Evolutionary conservation across 2,329 filamentous ascomycete species (phyloP).

Genomic region (Nothophaeocryptopus gaeumannii): DNA sequence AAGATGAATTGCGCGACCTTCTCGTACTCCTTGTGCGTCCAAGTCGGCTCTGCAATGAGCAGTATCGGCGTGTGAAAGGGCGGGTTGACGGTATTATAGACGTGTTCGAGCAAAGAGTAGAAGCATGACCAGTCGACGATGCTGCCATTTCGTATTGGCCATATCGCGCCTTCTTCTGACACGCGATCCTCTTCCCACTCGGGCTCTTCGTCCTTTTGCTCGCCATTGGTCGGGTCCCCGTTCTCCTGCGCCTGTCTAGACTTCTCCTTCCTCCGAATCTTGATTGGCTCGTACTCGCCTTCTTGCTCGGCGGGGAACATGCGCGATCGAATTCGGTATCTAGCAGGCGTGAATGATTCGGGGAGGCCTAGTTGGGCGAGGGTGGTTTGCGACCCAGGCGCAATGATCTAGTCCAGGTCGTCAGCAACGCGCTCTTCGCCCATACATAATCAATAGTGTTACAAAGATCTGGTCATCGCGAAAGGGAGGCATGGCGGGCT

Average conservation of each 20-base stretch:
- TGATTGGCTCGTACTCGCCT: slow-evolving; percentile 77
- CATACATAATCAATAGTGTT: slow-evolving; percentile 5
- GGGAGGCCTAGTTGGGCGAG: slow-evolving; percentile 86
- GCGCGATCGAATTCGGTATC: slow-evolving; percentile 80
- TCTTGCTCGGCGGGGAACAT: slow-evolving; percentile 82
- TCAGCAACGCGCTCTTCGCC: not conserved
- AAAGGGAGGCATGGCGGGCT: slow-evolving; percentile 33
- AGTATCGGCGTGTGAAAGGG: slow-evolving; percentile 93
- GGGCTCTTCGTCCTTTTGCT: slow-evolving; percentile 55
- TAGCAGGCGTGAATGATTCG: slow-evolving; percentile 88
- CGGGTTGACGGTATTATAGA: slow-evolving; percentile 83
- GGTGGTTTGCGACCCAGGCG: slow-evolving; percentile 82
- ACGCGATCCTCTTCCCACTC: slow-evolving; percentile 87
- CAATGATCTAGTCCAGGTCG: slow-evolving; percentile 55
- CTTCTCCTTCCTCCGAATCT: slow-evolving; percentile 58
- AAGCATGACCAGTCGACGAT: slow-evolving; percentile 92
- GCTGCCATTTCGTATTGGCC: slow-evolving; percentile 75
- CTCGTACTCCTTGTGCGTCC: slow-evolving; percentile 85
- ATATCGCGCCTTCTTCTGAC: slow-evolving; percentile 83
- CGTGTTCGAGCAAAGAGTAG: slow-evolving; percentile 86
- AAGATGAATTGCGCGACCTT: slow-evolving; percentile 90
- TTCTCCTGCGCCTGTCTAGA: slow-evolving; percentile 4
- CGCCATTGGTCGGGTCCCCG: slow-evolving; percentile 25
- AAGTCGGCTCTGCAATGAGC: slow-evolving; percentile 83
- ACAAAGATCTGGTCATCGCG: slow-evolving; percentile 37